A percentile compares a stretch with the other conserved stretches of the same genome.
These are phyloP conservation scores for Kodamaea lidongshanica DNA, from an alignment of 805 yeast species.

Conservation along the genomic window DNA sequence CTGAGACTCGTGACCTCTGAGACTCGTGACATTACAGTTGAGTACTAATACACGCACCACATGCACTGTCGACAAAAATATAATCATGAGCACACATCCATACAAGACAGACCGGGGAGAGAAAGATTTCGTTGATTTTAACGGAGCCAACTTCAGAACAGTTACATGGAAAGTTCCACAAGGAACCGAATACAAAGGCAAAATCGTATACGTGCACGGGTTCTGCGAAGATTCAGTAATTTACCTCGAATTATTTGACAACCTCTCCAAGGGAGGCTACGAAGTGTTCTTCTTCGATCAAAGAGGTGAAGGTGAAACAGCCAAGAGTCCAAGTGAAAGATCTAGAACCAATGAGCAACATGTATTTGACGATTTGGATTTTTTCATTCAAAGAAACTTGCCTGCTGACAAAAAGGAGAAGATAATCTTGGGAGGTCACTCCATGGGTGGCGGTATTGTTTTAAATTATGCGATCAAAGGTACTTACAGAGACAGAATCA, in stretches of 20 bases:
- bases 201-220: constrained; percentile 63
- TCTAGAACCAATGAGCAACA: constrained; percentile 55
- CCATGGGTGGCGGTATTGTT: constrained; percentile 77
- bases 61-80: too few relatives aligned
- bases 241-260: constrained; percentile 50
- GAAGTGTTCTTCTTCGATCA: constrained; percentile 68
- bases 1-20: too few relatives aligned
- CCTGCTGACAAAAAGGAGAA: constrained; percentile 29
- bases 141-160: constrained; percentile 37
- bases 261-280: constrained; percentile 46
- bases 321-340: constrained; percentile 44
- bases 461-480: constrained; percentile 60
- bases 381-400: constrained; percentile 42
- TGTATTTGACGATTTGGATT: constrained; percentile 55
- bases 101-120: constrained; percentile 26
- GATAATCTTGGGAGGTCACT: constrained; percentile 57
- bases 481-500: constrained; percentile 38
- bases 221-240: constrained; percentile 53
- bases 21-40: too few relatives aligned
- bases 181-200: constrained; percentile 37
- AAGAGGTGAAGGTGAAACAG: constrained; percentile 69
- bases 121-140: constrained; percentile 24
- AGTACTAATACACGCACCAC: too few relatives aligned
- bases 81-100: too few relatives aligned
- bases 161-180: constrained; percentile 37